Evolutionary conservation across 2,329 filamentous ascomycete genomes (phyloP).

Genomic region (Ophidiomyces ophidiicola): DNA sequence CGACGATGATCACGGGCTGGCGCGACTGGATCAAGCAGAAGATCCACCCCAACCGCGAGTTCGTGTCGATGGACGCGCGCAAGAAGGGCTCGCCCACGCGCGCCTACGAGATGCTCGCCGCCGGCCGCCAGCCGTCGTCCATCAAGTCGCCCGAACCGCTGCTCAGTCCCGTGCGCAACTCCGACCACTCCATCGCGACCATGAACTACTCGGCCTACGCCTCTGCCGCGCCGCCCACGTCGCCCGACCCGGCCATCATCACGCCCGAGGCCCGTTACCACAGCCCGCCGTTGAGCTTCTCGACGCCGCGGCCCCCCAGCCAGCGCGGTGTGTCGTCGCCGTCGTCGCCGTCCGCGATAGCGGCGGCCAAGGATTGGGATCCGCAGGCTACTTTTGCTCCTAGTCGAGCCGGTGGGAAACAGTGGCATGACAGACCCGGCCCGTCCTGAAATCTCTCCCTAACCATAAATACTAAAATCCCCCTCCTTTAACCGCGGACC

Average conservation of each 20-base stretch:
- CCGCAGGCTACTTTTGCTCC: slow-evolving; percentile 27
- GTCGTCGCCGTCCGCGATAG: no score
- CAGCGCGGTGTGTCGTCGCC: slow-evolving; percentile 13
- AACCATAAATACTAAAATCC: no score
- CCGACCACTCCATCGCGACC: slow-evolving; percentile 17
- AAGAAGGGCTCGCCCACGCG: slow-evolving; percentile 51
- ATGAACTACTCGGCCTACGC: slow-evolving; percentile 8
- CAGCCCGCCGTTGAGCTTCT: slow-evolving; percentile 39
- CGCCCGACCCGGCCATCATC: slow-evolving; percentile 26
- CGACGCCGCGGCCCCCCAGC: slow-evolving; percentile 34
- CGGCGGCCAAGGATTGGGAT: slow-evolving; percentile 33
- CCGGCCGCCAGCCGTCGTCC: slow-evolving; percentile 13
- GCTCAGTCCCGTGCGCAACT: slow-evolving; percentile 21
- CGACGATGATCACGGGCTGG: slow-evolving; percentile 82
- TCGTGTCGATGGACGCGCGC: slow-evolving; percentile 74
- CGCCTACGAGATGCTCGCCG: slow-evolving; percentile 66
- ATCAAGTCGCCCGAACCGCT: slow-evolving; percentile 27
- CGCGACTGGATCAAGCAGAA: slow-evolving; percentile 46
- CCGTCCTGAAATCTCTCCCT: no score
- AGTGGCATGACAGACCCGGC: not conserved
- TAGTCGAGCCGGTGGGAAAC: not conserved
- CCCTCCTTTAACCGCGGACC: no score
- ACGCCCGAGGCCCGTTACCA: slow-evolving; percentile 37
- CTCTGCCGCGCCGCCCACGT: slow-evolving; percentile 16
- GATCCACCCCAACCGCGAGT: slow-evolving; percentile 53